Percentiles rank a stretch among this genome's conserved stretches.
phyloP scores from a whole-genome alignment of 2,329 filamentous ascomycete genomes.

The Fusarium dimerum region DNA sequence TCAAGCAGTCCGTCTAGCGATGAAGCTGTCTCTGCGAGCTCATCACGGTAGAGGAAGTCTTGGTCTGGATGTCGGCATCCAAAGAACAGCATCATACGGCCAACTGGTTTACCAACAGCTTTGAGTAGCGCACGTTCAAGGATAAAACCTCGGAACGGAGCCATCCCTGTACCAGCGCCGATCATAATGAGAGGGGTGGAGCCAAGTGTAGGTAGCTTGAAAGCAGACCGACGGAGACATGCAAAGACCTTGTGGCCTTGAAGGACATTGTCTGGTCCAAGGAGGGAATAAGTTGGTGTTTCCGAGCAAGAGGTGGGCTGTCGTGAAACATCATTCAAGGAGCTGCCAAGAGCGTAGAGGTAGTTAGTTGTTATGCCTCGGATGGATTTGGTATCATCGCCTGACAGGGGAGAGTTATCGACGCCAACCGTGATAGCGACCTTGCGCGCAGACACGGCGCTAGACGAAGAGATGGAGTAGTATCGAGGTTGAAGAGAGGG shows the following conservation, averaged over 20 bases:
- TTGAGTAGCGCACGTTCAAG: constrained; percentile 24
- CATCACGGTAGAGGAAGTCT: constrained; percentile 58
- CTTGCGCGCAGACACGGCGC: constrained; percentile 31
- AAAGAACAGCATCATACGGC: constrained; percentile 49
- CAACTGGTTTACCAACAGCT: constrained; percentile 22
- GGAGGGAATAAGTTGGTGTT: constrained; percentile 10
- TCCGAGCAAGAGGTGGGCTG: not conserved
- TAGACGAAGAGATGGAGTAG: constrained; percentile 63
- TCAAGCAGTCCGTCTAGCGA: constrained; percentile 14
- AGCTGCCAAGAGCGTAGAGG: constrained; percentile 21
- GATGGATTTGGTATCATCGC: constrained; percentile 12
- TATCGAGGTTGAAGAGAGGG: constrained; percentile 53
- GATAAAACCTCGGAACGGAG: constrained; percentile 38
- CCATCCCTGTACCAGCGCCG: constrained; percentile 51
- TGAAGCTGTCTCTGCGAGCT: constrained; percentile 22
- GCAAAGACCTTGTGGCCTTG: constrained; percentile 21
- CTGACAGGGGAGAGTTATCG: constrained; percentile 16
- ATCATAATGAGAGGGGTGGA: constrained; percentile 53
- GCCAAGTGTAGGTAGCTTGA: constrained; percentile 45
- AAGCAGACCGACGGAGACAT: constrained; percentile 36
- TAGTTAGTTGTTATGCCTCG: constrained; percentile 31
- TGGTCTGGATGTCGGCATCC: constrained; percentile 55
- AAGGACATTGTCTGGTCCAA: constrained; percentile 16
- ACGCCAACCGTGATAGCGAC: constrained; percentile 27
- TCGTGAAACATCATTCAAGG: constrained; percentile 1